Evolutionary conservation across 2,329 filamentous ascomycete genomes (phyloP), one percentile per base, ranked within the genome.

Genomic region (Hymenoscyphus occultus): DNA sequence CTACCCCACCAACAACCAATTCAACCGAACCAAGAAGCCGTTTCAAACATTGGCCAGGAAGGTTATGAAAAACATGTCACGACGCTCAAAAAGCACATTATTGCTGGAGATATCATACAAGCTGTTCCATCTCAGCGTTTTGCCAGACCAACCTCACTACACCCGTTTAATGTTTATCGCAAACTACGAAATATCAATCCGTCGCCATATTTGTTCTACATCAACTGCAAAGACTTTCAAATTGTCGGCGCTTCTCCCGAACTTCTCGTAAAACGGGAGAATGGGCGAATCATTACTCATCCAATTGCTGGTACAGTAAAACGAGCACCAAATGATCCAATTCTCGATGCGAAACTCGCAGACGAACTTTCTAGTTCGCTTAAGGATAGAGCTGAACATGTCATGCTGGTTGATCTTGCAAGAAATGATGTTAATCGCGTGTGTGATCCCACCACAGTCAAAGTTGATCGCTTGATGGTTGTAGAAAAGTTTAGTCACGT

Each of bases 131-230:
- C 93, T 54, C 95, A 99, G 79, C 88, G 95, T 61, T 91, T 98
- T 75, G 89, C 93, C 7, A 86, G 94, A 35, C 93, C 93, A 14
- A 99, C 95, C 2, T 88, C 86, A 64, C 82, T 99, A 56, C 95
- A 99, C 77, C 94, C 95, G 0, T 99, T 98, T 84, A 99, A 98
- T 81, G 91, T 99, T 73, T 99, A 98, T 83, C 88, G 94, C 63
- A 92, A 97, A 76, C 84, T 99, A 45, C 91, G 95, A 68, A 97
- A 92, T n/a, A 91, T 98, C 74, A 99, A 99, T 76, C 95, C 95
- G 0, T 97, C 93, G 9, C 95, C 95, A 0, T 99, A 99, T 78
- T 87, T 99, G 42, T 99, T 99, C 82, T 99, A 93, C 79, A 86
- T 99, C 67, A 88, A 95, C 77, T 98, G 94, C 79, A 84, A 86